Percentiles rank a stretch among this genome's conserved stretches.
These are phyloP conservation scores for Dryadomyces quercus-mongolicae DNA, from an alignment of 2,329 filamentous ascomycete species.

Conservation along the genomic window DNA sequence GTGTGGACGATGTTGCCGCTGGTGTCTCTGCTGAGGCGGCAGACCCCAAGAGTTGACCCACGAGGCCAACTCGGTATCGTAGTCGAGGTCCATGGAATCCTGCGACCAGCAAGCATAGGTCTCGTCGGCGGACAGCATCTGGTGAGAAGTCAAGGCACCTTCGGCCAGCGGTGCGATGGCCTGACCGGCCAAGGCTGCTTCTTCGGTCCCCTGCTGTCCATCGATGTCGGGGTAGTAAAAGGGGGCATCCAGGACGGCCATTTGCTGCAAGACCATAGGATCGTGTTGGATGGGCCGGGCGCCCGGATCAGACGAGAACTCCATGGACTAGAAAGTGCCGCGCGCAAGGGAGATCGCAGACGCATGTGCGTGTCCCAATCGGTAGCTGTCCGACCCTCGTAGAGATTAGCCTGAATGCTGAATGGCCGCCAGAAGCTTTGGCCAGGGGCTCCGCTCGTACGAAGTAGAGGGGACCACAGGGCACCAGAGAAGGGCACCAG, in stretches of 20 bases:
- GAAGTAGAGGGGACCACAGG: not conserved
- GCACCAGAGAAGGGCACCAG: too few species aligned
- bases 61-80: constrained; percentile 14
- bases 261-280: not conserved
- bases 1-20: not conserved
- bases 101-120: constrained; percentile 8
- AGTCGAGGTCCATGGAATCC: constrained; percentile 19
- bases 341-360: too few species aligned
- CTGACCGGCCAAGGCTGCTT: not conserved
- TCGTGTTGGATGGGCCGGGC: too few species aligned
- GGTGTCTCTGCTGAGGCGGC: not conserved
- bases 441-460: not conserved
- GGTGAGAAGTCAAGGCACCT: not conserved
- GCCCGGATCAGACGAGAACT: not conserved
- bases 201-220: not conserved
- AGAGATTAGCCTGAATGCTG: not conserved
- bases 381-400: not conserved
- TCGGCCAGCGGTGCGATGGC: not conserved
- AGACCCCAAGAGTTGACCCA: constrained; percentile 12
- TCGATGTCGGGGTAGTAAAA: not conserved
- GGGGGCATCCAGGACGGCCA: not conserved
- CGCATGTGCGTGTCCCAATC: too few species aligned
- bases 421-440: not conserved
- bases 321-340: not conserved
- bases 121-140: constrained; percentile 2